Conservation (phyloP, 768 basidiomycete species). For the Lactarius vividus region DNA sequence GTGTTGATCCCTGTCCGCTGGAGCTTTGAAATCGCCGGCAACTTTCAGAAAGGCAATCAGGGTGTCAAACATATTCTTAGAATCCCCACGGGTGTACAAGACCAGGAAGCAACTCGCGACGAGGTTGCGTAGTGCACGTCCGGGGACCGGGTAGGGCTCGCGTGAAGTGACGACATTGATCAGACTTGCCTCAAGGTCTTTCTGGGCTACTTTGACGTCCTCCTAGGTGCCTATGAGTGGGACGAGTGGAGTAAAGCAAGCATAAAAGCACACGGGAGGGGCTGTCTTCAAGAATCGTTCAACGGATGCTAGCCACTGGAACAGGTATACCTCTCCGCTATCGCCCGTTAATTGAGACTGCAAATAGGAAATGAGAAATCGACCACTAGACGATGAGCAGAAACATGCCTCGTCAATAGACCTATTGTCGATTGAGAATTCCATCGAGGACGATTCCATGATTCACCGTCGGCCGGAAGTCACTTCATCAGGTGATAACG, state of each 20-base stretch:
- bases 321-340: slow-evolving; percentile 77
- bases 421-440: slow-evolving; percentile 25
- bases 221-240: slow-evolving; percentile 42
- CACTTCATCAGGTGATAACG: not conserved
- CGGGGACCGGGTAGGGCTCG: slow-evolving; percentile 74
- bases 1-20: slow-evolving; percentile 53
- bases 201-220: slow-evolving; percentile 61
- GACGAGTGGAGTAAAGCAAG: not conserved
- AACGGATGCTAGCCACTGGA: slow-evolving; percentile 74
- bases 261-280: slow-evolving; percentile 46
- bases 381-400: not conserved
- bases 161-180: slow-evolving; percentile 66
- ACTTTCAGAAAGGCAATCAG: slow-evolving; percentile 74
- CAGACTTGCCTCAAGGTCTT: slow-evolving; percentile 57
- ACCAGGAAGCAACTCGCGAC: slow-evolving; percentile 72
- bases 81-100: slow-evolving; percentile 79
- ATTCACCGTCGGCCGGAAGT: not conserved
- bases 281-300: slow-evolving; percentile 55
- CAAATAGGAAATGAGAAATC: not conserved
- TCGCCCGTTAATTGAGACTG: slow-evolving; percentile 70
- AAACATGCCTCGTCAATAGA: slow-evolving; percentile 26
- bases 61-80: slow-evolving; percentile 82
- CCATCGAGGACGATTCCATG: slow-evolving; percentile 18
- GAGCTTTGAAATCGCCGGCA: slow-evolving; percentile 65
- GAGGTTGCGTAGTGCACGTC: slow-evolving; percentile 79